Conservation (phyloP, 805 yeast species). For the Yamadazyma ubonensis region DNA sequence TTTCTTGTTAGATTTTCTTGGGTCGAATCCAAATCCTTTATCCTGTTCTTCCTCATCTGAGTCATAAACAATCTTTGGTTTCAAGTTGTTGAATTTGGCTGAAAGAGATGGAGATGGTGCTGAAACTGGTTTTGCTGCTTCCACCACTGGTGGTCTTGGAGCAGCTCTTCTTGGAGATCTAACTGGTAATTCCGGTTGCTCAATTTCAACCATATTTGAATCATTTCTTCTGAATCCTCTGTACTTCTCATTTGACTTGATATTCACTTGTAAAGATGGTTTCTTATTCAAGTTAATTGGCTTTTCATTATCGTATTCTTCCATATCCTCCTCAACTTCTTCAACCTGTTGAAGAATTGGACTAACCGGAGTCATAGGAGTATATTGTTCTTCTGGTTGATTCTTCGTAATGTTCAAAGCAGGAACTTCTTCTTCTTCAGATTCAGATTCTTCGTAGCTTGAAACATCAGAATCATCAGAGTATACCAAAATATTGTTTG, state of each 20-base stretch:
- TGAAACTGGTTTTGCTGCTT: constrained; percentile 3
- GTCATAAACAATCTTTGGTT: constrained; percentile 17
- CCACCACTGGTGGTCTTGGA: no score
- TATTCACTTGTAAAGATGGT: constrained; percentile 15
- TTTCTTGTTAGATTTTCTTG: constrained; percentile 17
- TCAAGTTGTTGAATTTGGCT: constrained; percentile 16
- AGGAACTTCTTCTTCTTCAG: constrained; percentile 23
- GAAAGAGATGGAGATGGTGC: constrained; percentile 9
- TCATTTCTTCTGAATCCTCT: constrained; percentile 43
- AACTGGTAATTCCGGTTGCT: constrained; percentile 22
- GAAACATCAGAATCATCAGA: constrained; percentile 19
- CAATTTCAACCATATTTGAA: constrained; percentile 17
- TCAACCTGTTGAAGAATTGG: constrained; percentile 17
- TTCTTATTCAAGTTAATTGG: constrained; percentile 14
- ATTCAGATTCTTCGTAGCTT: constrained; percentile 18
- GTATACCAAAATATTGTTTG: constrained; percentile 34
- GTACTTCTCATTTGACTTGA: constrained; percentile 27
- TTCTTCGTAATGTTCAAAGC: constrained; percentile 26
- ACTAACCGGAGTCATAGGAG: constrained; percentile 16
- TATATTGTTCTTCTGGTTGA: constrained; percentile 4
- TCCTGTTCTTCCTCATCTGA: constrained; percentile 19
- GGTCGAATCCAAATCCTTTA: constrained; percentile 23
- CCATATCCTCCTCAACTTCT: constrained; percentile 13
- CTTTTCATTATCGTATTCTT: constrained; percentile 9
- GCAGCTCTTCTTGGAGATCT: constrained; percentile 18